Percentiles rank a stretch among this genome's conserved stretches.
These are phyloP conservation scores for Colletotrichum euphorbiae DNA, from an alignment of 2,329 filamentous ascomycete genomes.

Conservation along the genomic window DNA sequence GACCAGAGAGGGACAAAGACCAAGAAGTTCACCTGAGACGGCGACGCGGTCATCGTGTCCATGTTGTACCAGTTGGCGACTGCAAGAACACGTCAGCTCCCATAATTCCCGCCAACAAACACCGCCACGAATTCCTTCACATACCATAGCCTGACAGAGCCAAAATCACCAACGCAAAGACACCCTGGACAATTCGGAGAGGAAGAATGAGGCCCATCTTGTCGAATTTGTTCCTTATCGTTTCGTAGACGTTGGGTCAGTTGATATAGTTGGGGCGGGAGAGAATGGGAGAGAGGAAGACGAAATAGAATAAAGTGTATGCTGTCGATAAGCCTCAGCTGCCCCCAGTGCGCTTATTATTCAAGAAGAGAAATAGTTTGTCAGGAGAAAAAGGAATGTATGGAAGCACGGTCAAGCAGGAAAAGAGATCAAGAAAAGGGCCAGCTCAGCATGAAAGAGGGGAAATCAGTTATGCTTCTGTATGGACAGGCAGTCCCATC, in stretches of 20 bases:
- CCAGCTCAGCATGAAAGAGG: constrained; percentile 36
- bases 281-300: neutral
- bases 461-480: constrained; percentile 38
- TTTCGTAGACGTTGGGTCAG: constrained; percentile 18
- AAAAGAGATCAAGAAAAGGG: constrained; percentile 34
- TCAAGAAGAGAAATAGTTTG: constrained; percentile 33
- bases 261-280: constrained; percentile 13
- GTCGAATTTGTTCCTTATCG: constrained; percentile 39
- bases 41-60: constrained; percentile 65
- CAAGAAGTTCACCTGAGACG: constrained; percentile 68
- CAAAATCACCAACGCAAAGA: constrained; percentile 60
- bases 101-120: neutral
- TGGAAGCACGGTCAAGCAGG: constrained; percentile 22
- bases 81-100: constrained; percentile 46
- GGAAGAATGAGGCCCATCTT: constrained; percentile 57
- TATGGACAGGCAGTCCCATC: constrained; percentile 37
- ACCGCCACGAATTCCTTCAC: constrained; percentile 35
- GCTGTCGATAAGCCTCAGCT: constrained; percentile 30
- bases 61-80: constrained; percentile 71
- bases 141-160: constrained; percentile 64
- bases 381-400: neutral
- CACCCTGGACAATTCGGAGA: constrained; percentile 59
- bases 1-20: constrained; percentile 66
- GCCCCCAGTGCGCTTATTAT: constrained; percentile 40
- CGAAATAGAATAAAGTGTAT: constrained; percentile 25